These are phyloP conservation scores for Coleophoma crateriformis DNA, from an alignment of 2,329 filamentous ascomycete genomes.

Conservation along the genomic window DNA sequence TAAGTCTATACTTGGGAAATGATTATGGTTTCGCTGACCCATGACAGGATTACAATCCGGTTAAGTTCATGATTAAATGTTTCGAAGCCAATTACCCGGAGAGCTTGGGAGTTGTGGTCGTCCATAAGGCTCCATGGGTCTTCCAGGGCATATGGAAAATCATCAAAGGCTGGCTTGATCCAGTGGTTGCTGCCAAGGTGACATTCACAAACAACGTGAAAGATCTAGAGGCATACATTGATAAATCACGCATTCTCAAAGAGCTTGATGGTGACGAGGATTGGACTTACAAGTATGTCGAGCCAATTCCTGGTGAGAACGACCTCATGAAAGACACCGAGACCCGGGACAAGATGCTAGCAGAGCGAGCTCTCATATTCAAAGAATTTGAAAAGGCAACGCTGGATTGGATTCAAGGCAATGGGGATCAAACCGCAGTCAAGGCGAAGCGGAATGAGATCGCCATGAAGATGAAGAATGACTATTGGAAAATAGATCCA, in stretches of 20 bases:
- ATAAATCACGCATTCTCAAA: slow-evolving; percentile 63
- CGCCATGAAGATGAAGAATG: slow-evolving; percentile 57
- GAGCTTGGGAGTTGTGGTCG: slow-evolving; percentile 79
- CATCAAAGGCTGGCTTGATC: slow-evolving; percentile 93
- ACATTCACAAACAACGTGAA: slow-evolving; percentile 81
- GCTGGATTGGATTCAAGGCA: slow-evolving; percentile 63
- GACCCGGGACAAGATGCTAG: slow-evolving; percentile 58
- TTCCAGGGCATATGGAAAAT: slow-evolving; percentile 98
- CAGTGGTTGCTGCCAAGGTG: slow-evolving; percentile 89
- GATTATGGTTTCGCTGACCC: slow-evolving; percentile 5
- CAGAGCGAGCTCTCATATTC: slow-evolving; percentile 59
- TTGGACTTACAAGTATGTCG: slow-evolving; percentile 77
- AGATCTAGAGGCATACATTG: slow-evolving; percentile 75
- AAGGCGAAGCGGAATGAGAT: slow-evolving; percentile 55
- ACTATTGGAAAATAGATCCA: slow-evolving; percentile 88
- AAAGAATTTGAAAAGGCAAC: slow-evolving; percentile 71
- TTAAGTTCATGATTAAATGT: slow-evolving; percentile 99
- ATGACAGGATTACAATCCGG: slow-evolving; percentile 77
- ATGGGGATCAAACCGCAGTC: slow-evolving; percentile 31
- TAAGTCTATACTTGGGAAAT: slow-evolving; percentile 28
- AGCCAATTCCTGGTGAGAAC: slow-evolving; percentile 74
- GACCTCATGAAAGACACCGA: slow-evolving; percentile 60
- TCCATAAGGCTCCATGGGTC: slow-evolving; percentile 95
- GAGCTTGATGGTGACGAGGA: slow-evolving; percentile 84
- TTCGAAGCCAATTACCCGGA: slow-evolving; percentile 99